Conservation (phyloP, 2,329 filamentous ascomycete species). For the Arthroderma sp. region DNA sequence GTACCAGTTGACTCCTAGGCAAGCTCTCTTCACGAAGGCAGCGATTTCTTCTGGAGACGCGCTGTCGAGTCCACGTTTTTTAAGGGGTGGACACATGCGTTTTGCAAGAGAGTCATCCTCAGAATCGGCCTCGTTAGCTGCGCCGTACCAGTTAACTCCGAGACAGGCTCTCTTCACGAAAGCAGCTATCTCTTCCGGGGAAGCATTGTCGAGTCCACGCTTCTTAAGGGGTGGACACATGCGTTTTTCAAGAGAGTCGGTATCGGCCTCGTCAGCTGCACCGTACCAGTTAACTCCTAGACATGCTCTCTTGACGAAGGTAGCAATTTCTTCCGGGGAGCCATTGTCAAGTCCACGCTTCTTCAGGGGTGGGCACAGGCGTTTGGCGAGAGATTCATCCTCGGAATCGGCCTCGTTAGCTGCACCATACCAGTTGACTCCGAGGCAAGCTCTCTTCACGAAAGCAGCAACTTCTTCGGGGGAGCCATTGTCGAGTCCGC, state of each 20-base stretch:
- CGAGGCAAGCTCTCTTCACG: slow-evolving; percentile 3
- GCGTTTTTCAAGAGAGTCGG: not conserved
- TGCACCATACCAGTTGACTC: slow-evolving; percentile 1
- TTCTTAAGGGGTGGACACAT: slow-evolving; percentile 4
- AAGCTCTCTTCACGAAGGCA: slow-evolving; percentile 3
- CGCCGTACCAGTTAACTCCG: slow-evolving; percentile 1
- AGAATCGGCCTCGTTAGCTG: not conserved
- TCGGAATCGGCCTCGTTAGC: not conserved
- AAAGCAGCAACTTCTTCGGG: not conserved
- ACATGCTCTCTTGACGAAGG: slow-evolving; percentile 3
- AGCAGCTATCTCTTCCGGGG: not conserved
- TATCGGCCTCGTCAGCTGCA: not conserved
- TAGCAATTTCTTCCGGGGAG: not conserved
- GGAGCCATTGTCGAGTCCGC: not conserved
- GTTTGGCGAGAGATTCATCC: not conserved
- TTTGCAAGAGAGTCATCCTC: not conserved
- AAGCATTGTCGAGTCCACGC: slow-evolving; percentile 1
- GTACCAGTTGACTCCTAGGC: slow-evolving; percentile 1
- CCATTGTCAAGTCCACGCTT: not conserved
- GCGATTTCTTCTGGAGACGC: too few relatives aligned
- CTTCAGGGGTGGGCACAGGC: slow-evolving; percentile 4
- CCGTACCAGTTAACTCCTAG: slow-evolving; percentile 1
- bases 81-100: slow-evolving; percentile 3
- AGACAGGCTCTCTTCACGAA: slow-evolving; percentile 4
- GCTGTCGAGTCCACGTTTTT: slow-evolving; percentile 1